Evolutionary conservation across 2,329 filamentous ascomycete species (phyloP).

Genomic region (Botrytis squamosa): DNA sequence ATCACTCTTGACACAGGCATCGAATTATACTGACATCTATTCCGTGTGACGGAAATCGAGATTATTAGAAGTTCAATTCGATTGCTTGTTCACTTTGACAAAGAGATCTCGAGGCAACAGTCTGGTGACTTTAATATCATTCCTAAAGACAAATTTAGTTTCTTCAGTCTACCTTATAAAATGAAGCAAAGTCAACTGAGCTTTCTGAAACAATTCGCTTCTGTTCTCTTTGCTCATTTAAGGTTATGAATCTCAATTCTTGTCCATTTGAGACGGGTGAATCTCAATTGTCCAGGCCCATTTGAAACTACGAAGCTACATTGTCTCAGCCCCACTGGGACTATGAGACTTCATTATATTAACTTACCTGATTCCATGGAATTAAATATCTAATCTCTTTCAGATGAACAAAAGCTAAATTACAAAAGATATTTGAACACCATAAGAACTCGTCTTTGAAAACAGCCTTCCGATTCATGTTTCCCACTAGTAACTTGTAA

Average conservation of each 20-base stretch:
- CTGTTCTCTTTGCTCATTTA: not conserved
- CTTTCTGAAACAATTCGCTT: not conserved
- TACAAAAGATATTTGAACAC: not conserved
- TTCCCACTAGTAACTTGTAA: not conserved
- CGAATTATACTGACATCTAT: too few species aligned
- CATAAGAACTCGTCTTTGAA: not conserved
- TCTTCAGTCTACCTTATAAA: not conserved
- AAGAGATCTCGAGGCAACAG: not conserved
- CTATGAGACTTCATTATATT: not conserved
- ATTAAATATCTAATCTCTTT: rapidly evolving
- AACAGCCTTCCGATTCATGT: not conserved
- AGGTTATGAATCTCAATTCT: rapidly evolving
- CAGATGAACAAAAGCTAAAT: not conserved
- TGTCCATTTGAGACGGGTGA: not conserved
- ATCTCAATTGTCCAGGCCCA: not conserved
- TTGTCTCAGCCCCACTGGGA: not conserved
- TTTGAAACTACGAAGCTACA: not conserved
- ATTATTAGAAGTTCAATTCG: too few species aligned
- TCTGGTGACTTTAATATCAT: not conserved
- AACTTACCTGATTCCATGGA: not conserved
- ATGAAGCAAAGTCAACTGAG: not conserved
- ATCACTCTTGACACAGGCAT: too few species aligned
- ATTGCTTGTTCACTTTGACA: too few species aligned
- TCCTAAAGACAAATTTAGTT: not conserved
- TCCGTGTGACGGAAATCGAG: too few species aligned